These are phyloP conservation scores for Symbiodinium pilosum DNA, from an alignment of 73 alveolate species.

Conservation along the genomic window DNA sequence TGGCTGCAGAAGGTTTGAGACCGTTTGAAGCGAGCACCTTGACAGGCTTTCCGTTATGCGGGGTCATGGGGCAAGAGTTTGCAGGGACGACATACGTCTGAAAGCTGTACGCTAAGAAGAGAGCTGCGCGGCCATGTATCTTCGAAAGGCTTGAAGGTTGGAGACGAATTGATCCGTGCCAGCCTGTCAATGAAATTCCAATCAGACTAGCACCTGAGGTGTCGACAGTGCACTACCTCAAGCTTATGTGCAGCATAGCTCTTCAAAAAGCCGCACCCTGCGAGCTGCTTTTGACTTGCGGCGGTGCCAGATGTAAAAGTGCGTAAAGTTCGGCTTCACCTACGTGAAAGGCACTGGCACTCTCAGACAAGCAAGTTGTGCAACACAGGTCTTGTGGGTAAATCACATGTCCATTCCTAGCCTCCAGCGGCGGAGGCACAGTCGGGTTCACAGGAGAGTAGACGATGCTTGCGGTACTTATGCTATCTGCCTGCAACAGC, in stretches of 20 bases:
- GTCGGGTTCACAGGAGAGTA: conserved; percentile 56
- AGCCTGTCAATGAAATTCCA: too few relatives aligned
- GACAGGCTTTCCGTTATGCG: background rate
- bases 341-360: background rate
- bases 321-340: conserved; percentile 56
- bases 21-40: conserved; percentile 64
- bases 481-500: conserved; percentile 19
- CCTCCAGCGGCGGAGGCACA: conserved; percentile 69
- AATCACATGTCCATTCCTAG: too few relatives aligned
- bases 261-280: background rate
- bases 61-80: too few relatives aligned
- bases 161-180: background rate
- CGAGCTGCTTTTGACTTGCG: conserved; percentile 69
- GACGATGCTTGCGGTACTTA: conserved; percentile 51
- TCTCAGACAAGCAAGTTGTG: too few relatives aligned
- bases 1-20: conserved; percentile 19
- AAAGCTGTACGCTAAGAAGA: background rate
- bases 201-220: too few relatives aligned
- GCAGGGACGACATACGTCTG: background rate
- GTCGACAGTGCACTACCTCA: background rate
- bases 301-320: conserved; percentile 42
- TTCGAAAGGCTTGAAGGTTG: conserved; percentile 32
- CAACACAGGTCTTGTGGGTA: too few relatives aligned
- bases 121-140: conserved; percentile 59
- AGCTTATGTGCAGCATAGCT: background rate